These are phyloP conservation scores for Trichophyton simii DNA, from an alignment of 2,329 filamentous ascomycete genomes.

Conservation along the genomic window DNA sequence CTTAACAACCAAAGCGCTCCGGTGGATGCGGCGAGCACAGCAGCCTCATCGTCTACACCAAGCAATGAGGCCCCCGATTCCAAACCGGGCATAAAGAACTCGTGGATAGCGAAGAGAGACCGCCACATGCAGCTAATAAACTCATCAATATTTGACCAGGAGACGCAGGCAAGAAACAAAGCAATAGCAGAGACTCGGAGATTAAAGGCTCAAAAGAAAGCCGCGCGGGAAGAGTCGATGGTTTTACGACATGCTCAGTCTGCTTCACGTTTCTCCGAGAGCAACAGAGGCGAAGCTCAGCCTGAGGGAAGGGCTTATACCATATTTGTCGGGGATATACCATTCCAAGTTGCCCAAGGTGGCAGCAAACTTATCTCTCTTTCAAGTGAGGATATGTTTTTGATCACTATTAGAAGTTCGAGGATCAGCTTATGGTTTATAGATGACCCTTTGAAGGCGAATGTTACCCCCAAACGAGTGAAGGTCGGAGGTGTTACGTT, in stretches of 20 bases:
- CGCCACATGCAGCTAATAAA: slow-evolving; percentile 77
- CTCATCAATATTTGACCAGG: slow-evolving; percentile 62
- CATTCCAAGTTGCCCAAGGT: slow-evolving; percentile 59
- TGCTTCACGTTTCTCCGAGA: slow-evolving; percentile 13
- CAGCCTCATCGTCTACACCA: slow-evolving; percentile 17
- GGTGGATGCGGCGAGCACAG: slow-evolving; percentile 16
- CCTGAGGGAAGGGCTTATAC: slow-evolving; percentile 42
- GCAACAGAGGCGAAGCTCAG: slow-evolving; percentile 14
- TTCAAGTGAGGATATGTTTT: slow-evolving; percentile 45
- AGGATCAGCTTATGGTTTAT: slow-evolving; percentile 35
- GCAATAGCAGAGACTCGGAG: slow-evolving; percentile 58
- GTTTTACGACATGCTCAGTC: slow-evolving; percentile 30
- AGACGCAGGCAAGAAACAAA: slow-evolving; percentile 53
- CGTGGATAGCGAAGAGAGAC: slow-evolving; percentile 62
- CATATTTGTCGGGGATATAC: slow-evolving; percentile 57
- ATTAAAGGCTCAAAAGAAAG: slow-evolving; percentile 40
- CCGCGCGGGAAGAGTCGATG: slow-evolving; percentile 39
- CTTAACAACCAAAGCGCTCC: slow-evolving; percentile 39
- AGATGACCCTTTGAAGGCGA: slow-evolving; percentile 48
- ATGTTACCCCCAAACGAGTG: slow-evolving; percentile 61
- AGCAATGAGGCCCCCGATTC: slow-evolving; percentile 22
- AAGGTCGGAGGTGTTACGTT: slow-evolving; percentile 68
- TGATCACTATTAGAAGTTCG: slow-evolving; percentile 5
- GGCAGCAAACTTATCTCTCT: slow-evolving; percentile 72
- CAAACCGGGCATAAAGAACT: slow-evolving; percentile 22